These are phyloP conservation scores for Metschnikowia orientalis DNA, from an alignment of 805 yeast species.

Conservation along the genomic window DNA sequence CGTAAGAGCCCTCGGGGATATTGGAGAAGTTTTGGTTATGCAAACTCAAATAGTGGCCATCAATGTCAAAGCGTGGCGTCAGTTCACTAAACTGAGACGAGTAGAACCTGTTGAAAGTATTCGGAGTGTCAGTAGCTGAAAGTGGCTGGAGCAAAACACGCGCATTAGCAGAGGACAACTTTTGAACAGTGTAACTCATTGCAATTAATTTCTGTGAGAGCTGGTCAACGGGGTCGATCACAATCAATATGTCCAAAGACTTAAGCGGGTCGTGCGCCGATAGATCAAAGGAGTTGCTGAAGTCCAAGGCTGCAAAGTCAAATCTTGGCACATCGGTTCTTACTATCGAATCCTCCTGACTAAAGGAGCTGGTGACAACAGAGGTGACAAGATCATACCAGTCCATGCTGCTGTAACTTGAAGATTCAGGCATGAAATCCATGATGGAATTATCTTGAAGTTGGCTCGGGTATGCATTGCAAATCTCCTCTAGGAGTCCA, in stretches of 20 bases:
- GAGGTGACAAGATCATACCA: conserved; percentile 48
- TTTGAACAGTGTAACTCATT: conserved; percentile 36
- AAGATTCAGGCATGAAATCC: conserved; percentile 15
- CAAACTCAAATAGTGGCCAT: conserved; percentile 17
- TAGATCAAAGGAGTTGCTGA: conserved; percentile 25
- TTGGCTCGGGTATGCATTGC: conserved; percentile 24
- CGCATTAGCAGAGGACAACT: conserved; percentile 48
- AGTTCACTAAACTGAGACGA: conserved; percentile 39
- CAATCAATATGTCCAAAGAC: conserved; percentile 50
- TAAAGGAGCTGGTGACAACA: conserved; percentile 41
- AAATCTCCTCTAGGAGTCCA: conserved; percentile 24
- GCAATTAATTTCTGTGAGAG: conserved; percentile 59
- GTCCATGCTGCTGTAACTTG: conserved; percentile 27
- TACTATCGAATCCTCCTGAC: conserved; percentile 37
- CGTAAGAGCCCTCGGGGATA: conserved; percentile 4
- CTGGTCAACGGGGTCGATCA: conserved; percentile 72
- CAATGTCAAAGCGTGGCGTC: conserved; percentile 25
- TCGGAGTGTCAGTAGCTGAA: conserved; percentile 28
- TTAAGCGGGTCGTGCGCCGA: conserved; percentile 22
- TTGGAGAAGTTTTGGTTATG: conserved; percentile 30
- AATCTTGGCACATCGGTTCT: conserved; percentile 43
- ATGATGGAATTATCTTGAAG: conserved; percentile 15
- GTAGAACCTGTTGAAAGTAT: conserved; percentile 58
- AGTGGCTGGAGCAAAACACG: conserved; percentile 59
- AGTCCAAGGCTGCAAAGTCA: conserved; percentile 37